These are phyloP conservation scores for Myriangium duriaei DNA, from an alignment of 2,329 filamentous ascomycete species.

Conservation along the genomic window DNA sequence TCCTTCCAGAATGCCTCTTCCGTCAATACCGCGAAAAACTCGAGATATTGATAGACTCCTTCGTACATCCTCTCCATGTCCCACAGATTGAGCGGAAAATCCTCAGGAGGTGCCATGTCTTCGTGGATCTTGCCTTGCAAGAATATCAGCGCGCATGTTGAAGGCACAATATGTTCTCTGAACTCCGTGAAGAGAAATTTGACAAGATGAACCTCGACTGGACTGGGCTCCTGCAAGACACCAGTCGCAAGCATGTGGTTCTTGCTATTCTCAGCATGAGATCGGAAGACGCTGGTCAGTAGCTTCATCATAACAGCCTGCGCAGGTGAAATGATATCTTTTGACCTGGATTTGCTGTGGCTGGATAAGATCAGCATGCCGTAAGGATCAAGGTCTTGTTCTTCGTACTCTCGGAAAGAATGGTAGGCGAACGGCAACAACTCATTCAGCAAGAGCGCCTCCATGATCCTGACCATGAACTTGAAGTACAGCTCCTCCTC, in stretches of 20 bases:
- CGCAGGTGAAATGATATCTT: conserved; percentile 90
- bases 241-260: conserved; percentile 5
- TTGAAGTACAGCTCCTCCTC: conserved; percentile 93
- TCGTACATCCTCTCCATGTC: conserved; percentile 97
- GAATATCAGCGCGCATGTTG: conserved; percentile 88
- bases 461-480: conserved; percentile 90
- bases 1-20: conserved; percentile 74
- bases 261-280: conserved; percentile 33
- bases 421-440: conserved; percentile 88
- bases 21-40: conserved; percentile 81
- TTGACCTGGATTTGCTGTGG: conserved; percentile 39
- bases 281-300: conserved; percentile 77
- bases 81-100: conserved; percentile 92
- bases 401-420: conserved; percentile 57
- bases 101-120: conserved; percentile 60
- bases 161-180: conserved; percentile 80
- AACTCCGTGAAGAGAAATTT: conserved; percentile 92
- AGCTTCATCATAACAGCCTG: conserved; percentile 88
- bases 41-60: conserved; percentile 83
- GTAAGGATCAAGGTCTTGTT: conserved; percentile 11
- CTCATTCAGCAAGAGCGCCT: conserved; percentile 79
- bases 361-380: conserved; percentile 3
- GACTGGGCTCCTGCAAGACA: conserved; percentile 8
- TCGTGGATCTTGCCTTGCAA: conserved; percentile 81
- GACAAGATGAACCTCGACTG: conserved; percentile 52